Percentiles rank a stretch among this genome's conserved stretches.
Evolutionary conservation across 495 filamentous ascomycete species (phyloP).

Genomic region (Podospora conica): DNA sequence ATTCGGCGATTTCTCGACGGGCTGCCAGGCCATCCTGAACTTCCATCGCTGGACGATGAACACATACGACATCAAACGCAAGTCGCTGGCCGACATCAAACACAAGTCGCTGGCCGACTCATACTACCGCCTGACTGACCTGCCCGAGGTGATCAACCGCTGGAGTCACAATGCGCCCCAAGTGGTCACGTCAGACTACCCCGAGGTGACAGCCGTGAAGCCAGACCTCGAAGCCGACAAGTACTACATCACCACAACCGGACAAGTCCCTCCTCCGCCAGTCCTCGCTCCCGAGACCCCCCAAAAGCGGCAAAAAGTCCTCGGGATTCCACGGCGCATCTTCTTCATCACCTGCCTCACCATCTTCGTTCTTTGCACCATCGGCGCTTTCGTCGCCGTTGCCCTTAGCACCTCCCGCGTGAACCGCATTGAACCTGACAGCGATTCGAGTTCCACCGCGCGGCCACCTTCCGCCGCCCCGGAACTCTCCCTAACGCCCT

Average conservation of each 20-base stretch:
- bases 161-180: not conserved
- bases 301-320: not conserved
- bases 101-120: not conserved
- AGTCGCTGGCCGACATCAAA: not conserved
- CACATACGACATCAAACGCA: not conserved
- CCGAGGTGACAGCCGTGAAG: not conserved
- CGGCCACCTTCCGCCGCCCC: not conserved
- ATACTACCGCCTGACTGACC: not conserved
- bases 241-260: not conserved
- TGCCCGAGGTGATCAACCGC: conserved; percentile 1
- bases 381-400: not conserved
- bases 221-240: not conserved
- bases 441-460: too few relatives aligned
- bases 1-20: too few relatives aligned
- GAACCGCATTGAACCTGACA: not conserved
- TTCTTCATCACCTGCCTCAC: not conserved
- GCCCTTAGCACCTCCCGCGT: not conserved
- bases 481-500: not conserved
- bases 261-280: not conserved
- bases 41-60: not conserved
- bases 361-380: not conserved
- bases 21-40: not conserved
- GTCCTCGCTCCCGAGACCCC: not conserved
- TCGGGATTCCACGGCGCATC: not conserved
- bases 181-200: not conserved